A percentile compares a stretch with the other conserved stretches of the same genome.
phyloP scores from a whole-genome alignment of 1,284 basidiomycete species.

The Ustilago vetiveriae region DNA sequence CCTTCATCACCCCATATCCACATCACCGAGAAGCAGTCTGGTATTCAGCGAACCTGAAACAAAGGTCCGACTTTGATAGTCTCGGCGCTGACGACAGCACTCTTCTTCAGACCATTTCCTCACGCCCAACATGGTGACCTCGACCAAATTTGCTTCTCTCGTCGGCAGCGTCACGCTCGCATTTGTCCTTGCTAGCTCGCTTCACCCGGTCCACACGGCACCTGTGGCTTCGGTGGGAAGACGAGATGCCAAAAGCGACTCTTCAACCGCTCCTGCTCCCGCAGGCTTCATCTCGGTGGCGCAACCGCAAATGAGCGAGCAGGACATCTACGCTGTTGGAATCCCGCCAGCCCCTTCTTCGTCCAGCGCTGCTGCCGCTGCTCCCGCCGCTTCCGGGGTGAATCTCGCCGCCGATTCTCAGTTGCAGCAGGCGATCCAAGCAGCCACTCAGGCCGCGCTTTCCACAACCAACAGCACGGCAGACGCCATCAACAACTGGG shows the following conservation, averaged over 20 bases:
- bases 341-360: too few species aligned
- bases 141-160: conserved; percentile 36
- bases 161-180: conserved; percentile 33
- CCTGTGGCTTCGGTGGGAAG: conserved; percentile 14
- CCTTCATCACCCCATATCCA: conserved; percentile 1
- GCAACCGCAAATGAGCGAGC: conserved; percentile 34
- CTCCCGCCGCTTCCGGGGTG: background rate
- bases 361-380: too few species aligned
- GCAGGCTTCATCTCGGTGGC: conserved; percentile 33
- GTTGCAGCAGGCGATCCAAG: conserved; percentile 19
- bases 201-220: conserved; percentile 25
- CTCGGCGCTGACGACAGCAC: conserved; percentile 1
- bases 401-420: background rate
- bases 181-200: conserved; percentile 27
- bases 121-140: conserved; percentile 17
- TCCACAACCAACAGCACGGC: conserved; percentile 8
- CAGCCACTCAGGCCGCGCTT: conserved; percentile 11
- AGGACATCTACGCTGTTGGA: conserved; percentile 39
- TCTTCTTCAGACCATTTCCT: background rate
- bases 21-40: too few species aligned
- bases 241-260: conserved; percentile 8
- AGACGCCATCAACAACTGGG: conserved; percentile 15
- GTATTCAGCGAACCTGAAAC: background rate
- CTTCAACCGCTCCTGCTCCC: conserved; percentile 8
- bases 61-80: conserved; percentile 34